Evolutionary conservation across 1,139 yeast genomes (phyloP).

Genomic region (Saccharomyces hybrid): DNA sequence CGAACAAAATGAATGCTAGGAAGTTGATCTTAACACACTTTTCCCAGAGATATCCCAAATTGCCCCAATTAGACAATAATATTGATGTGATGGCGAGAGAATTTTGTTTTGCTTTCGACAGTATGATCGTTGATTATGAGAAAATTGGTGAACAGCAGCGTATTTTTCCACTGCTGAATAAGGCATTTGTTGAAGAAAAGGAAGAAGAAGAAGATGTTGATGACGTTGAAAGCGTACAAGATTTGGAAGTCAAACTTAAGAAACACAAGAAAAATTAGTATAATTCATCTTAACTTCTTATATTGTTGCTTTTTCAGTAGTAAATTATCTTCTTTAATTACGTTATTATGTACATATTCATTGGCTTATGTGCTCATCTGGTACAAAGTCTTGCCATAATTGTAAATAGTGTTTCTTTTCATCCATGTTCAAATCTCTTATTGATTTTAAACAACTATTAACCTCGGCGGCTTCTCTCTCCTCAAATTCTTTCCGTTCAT

Average conservation of each 20-base stretch:
- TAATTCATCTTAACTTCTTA: not conserved
- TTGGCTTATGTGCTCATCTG: not conserved
- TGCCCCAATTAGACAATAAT: slow-evolving; percentile 37
- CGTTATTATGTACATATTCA: not conserved
- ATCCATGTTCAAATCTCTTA: slow-evolving; percentile 56
- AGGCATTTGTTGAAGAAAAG: slow-evolving; percentile 29
- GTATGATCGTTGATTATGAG: slow-evolving; percentile 43
- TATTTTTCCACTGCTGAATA: slow-evolving; percentile 24
- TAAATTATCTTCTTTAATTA: not conserved
- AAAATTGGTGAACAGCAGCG: slow-evolving; percentile 36
- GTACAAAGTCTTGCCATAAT: not conserved
- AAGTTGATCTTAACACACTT: slow-evolving; percentile 80
- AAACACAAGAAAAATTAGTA: not conserved
- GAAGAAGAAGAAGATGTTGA: slow-evolving; percentile 17
- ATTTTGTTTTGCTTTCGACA: slow-evolving; percentile 52
- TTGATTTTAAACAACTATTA: slow-evolving; percentile 82
- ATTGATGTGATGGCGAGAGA: slow-evolving; percentile 27
- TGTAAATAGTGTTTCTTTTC: not conserved
- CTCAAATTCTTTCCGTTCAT: slow-evolving; percentile 65
- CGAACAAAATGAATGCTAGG: slow-evolving; percentile 62
- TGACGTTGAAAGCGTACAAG: slow-evolving; percentile 3
- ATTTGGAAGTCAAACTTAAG: not conserved
- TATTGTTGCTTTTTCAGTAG: not conserved
- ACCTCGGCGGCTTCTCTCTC: slow-evolving; percentile 75
- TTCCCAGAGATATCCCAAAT: slow-evolving; percentile 78